Percentiles rank a stretch among this genome's conserved stretches.
phyloP scores from a whole-genome alignment of 345 rosid genomes.

The Bruguiera gymnorhiza region DNA sequence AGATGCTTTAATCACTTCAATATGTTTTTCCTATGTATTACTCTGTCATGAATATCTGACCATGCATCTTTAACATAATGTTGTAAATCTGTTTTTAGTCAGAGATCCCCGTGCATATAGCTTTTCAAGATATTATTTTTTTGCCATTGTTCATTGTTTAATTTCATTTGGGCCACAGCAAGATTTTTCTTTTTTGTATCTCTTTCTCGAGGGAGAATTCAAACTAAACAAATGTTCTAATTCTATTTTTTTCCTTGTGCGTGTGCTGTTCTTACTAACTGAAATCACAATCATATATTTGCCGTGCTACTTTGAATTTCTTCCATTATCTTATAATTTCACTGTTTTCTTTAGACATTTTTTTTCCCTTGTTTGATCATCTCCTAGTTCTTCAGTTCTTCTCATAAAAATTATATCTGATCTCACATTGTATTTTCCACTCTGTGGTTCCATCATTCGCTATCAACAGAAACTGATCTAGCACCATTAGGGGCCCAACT shows the following conservation, averaged over 20 bases:
- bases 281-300: neutral
- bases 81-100: too few species aligned
- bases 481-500: neutral
- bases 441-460: constrained; percentile 8
- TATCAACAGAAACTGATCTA: neutral
- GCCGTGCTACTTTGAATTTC: neutral
- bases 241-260: neutral
- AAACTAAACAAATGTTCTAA: too few species aligned
- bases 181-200: too few species aligned
- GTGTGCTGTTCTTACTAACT: neutral
- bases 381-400: neutral
- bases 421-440: constrained; percentile 5
- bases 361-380: neutral
- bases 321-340: neutral
- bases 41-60: too few species aligned
- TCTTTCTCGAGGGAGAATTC: too few species aligned
- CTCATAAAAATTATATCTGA: neutral
- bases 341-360: neutral
- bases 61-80: too few species aligned
- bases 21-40: neutral
- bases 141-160: too few species aligned
- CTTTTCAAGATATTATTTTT: too few species aligned
- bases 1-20: neutral
- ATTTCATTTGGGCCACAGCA: too few species aligned
- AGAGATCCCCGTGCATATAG: too few species aligned